Evolutionary conservation across 768 basidiomycete species (phyloP).

Genomic region (Galerina sulciceps): DNA sequence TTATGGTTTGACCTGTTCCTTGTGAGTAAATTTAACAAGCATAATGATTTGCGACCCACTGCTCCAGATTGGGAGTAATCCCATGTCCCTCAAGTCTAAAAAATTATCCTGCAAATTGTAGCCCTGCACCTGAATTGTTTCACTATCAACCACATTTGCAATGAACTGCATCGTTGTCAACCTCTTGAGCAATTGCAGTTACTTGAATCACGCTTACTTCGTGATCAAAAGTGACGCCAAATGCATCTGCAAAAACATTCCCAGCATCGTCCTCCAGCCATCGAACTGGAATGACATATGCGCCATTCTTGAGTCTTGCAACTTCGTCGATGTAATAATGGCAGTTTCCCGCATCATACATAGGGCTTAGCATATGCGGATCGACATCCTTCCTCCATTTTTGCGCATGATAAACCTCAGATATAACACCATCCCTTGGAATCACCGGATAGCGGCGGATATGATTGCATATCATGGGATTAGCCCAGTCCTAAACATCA

Average conservation of each 20-base stretch:
- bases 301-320: slow-evolving; percentile 14
- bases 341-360: slow-evolving; percentile 22
- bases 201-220: neutral
- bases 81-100: neutral
- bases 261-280: slow-evolving; percentile 25
- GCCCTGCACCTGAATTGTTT: neutral
- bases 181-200: neutral
- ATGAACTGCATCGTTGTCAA: neutral
- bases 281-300: slow-evolving; percentile 23
- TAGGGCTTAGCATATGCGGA: slow-evolving; percentile 26
- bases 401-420: slow-evolving; percentile 35
- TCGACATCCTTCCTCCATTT: slow-evolving; percentile 31
- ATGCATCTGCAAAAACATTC: slow-evolving; percentile 21
- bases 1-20: neutral
- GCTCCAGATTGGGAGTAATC: neutral
- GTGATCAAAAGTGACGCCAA: neutral
- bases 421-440: slow-evolving; percentile 23
- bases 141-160: neutral
- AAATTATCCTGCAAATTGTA: neutral
- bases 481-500: slow-evolving; percentile 33
- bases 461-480: slow-evolving; percentile 27
- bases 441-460: slow-evolving; percentile 34
- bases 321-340: slow-evolving; percentile 24
- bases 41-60: neutral
- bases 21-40: neutral